Conservation (phyloP, 225 moss, liverwort and hornwort genomes). For the Sphagnum tenellum region DNA sequence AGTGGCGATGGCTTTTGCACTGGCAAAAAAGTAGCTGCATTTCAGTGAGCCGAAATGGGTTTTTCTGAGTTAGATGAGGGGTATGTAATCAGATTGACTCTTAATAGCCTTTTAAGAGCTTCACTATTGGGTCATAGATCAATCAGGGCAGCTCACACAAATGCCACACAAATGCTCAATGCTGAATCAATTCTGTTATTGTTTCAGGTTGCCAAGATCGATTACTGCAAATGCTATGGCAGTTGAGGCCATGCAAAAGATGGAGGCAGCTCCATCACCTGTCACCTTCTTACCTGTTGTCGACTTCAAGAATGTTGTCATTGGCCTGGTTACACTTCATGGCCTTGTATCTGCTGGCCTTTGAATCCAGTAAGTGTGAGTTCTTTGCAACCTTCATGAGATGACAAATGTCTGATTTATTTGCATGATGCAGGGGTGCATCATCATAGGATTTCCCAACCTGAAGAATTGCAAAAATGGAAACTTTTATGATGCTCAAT, state of each 20-base stretch:
- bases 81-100: too few relatives aligned
- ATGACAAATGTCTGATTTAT: too few relatives aligned
- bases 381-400: too few relatives aligned
- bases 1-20: too few relatives aligned
- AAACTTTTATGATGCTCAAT: too few relatives aligned
- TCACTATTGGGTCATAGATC: not conserved
- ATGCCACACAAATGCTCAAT: not conserved
- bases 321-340: slow-evolving; percentile 71
- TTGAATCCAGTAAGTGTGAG: slow-evolving; percentile 3
- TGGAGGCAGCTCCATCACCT: slow-evolving; percentile 60
- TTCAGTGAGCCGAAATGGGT: too few relatives aligned
- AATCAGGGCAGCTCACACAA: not conserved
- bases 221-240: slow-evolving; percentile 61
- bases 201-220: slow-evolving; percentile 47
- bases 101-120: too few relatives aligned
- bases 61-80: too few relatives aligned
- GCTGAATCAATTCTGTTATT: not conserved
- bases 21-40: too few relatives aligned
- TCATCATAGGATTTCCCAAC: too few relatives aligned
- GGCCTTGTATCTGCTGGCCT: slow-evolving; percentile 66
- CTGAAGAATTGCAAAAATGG: too few relatives aligned
- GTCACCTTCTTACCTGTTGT: slow-evolving; percentile 71
- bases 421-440: too few relatives aligned
- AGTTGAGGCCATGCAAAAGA: slow-evolving; percentile 59
- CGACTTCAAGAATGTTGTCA: slow-evolving; percentile 50